These are phyloP conservation scores for Serendipita sp. DNA, from an alignment of 768 basidiomycete species.

Conservation along the genomic window DNA sequence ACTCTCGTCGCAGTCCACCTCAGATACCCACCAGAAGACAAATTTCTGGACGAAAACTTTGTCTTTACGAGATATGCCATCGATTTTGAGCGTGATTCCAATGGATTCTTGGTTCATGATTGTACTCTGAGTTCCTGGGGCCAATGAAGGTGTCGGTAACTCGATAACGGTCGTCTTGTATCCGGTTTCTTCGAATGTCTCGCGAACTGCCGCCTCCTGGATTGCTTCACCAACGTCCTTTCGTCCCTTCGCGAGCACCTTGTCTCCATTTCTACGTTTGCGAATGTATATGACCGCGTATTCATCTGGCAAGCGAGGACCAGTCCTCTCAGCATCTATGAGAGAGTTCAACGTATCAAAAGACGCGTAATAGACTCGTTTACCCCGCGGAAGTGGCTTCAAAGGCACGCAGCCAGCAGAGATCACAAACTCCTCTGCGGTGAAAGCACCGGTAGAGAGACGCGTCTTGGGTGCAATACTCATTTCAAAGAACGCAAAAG, in stretches of 20 bases:
- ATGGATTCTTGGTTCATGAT: constrained; percentile 1
- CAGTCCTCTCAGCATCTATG: neutral
- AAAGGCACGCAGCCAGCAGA: constrained; percentile 1
- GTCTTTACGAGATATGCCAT: neutral
- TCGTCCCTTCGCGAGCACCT: neutral
- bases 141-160: neutral
- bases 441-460: neutral
- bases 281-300: neutral
- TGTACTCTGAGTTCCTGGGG: neutral
- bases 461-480: neutral
- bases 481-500: neutral
- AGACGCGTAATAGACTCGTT: neutral
- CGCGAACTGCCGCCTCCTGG: neutral
- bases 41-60: neutral
- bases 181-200: constrained; percentile 2
- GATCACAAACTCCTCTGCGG: neutral
- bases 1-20: neutral
- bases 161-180: constrained; percentile 1
- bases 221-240: neutral
- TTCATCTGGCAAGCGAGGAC: neutral
- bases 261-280: neutral
- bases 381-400: neutral
- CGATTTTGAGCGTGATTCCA: neutral
- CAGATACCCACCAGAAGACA: constrained; percentile 1
- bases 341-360: neutral